Percentiles rank a stretch among this genome's conserved stretches.
Conservation (phyloP, 1,284 basidiomycete genomes). For the Agroathelia rolfsii region DNA sequence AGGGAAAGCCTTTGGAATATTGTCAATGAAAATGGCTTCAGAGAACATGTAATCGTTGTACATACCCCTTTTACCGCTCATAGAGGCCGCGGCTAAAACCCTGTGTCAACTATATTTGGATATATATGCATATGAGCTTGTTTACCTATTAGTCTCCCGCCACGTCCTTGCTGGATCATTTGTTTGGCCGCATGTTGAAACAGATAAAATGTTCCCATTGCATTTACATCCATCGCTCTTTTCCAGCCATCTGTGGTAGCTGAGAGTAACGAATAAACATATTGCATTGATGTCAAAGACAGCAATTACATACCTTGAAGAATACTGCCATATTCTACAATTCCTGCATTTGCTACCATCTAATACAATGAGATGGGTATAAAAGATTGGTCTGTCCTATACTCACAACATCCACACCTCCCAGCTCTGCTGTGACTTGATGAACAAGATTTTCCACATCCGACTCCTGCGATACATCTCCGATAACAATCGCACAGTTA, state of each 20-base stretch:
- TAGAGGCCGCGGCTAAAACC: slow-evolving; percentile 23
- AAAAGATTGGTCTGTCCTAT: no score
- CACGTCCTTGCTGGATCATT: slow-evolving; percentile 28
- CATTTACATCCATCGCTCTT: slow-evolving; percentile 21
- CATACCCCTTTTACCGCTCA: slow-evolving; percentile 25
- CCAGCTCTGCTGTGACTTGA: slow-evolving; percentile 19
- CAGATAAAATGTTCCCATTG: slow-evolving; percentile 24
- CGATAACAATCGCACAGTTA: slow-evolving; percentile 18
- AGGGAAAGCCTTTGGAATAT: no score
- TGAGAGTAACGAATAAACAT: slow-evolving; percentile 12
- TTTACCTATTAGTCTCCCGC: slow-evolving; percentile 28
- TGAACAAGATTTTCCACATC: slow-evolving; percentile 28
- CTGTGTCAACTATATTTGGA: no score
- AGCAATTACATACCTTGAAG: no score
- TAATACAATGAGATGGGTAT: no score
- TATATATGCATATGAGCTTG: not conserved
- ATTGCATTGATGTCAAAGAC: no score
- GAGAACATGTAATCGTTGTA: no score
- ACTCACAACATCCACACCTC: slow-evolving; percentile 19
- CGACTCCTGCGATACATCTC: slow-evolving; percentile 26
- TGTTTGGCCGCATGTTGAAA: slow-evolving; percentile 28
- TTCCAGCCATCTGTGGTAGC: slow-evolving; percentile 18
- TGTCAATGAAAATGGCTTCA: no score
- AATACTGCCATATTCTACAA: slow-evolving; percentile 7
- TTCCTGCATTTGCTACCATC: slow-evolving; percentile 26